Evolutionary conservation across 2,329 filamentous ascomycete species (phyloP), one percentile per base, ranked within the genome.

Genomic region (Hyphodiscus sp.): DNA sequence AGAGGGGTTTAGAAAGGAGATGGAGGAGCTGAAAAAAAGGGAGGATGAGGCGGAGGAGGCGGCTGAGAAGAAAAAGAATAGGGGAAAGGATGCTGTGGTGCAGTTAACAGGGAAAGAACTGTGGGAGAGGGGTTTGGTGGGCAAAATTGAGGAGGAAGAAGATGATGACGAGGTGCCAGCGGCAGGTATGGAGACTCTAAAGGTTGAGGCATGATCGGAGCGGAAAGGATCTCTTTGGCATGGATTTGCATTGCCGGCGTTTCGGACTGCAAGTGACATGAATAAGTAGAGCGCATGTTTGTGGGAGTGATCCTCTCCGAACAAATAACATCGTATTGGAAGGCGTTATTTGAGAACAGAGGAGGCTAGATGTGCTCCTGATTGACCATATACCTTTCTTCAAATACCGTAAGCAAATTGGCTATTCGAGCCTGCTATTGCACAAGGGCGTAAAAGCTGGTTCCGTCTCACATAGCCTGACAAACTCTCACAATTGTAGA

Each of bases 51-150:
- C 79, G 60, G 88, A 92, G 63, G 82, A 88, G 59, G 76, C 84
- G 33, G 90, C 91, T 48, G 91, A 95, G 73, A 81, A 89, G 73
- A 91, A 89, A 72, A 86, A 89, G 74, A 82, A 84, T 18, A 86
- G 76, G 65, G 77, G 83, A 55, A 94, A 89, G 76, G 88, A 89
- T 56, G 82, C 88, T 16, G 80, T 85, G 41, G 80, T 76, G 64
- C 85, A 78, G 66, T 71, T 91, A 61, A 85, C 87, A 1, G 89
- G 88, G 18, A 84, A 75, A 65, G 86, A 92, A 67, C 74, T 92
- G 41, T 92, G 88, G 86, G 87, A 91, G 75, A 78, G 78, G 49
- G 88, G 88, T 26, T 70, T 91, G 64, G 86, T 73, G 49, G 77
- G 81, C 47, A 88, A 85, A 72, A 77, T 70, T 57, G 85, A 86